A percentile compares a stretch with the other conserved stretches of the same genome.
Conservation (phyloP, 2,329 filamentous ascomycete genomes). For the Xylariaceae sp. region DNA sequence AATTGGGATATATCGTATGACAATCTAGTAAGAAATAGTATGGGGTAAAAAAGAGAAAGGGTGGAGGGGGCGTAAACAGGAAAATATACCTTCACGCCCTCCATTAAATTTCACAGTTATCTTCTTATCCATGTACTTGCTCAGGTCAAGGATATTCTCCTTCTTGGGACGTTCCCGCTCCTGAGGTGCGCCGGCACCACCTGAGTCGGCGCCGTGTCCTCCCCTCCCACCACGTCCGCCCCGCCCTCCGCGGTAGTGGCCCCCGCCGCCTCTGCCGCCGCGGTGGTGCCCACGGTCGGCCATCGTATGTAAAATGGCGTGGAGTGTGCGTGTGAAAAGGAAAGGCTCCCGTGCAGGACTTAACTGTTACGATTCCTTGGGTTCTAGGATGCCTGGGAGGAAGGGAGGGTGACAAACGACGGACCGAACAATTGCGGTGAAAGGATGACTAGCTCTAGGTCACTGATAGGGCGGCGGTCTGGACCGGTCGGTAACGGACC, state of each 20-base stretch:
- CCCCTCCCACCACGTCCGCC: constrained; percentile 49
- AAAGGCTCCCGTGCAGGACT: background rate
- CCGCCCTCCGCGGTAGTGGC: constrained; percentile 45
- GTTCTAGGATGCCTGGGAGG: background rate
- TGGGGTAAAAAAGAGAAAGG: background rate
- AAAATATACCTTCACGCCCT: constrained; percentile 77
- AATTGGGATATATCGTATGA: too few relatives aligned
- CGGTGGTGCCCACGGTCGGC: constrained; percentile 57
- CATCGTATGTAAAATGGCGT: constrained; percentile 46
- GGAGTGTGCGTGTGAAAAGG: background rate
- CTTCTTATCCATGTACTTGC: constrained; percentile 96
- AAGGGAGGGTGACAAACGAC: background rate
- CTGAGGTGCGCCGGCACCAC: constrained; percentile 51
- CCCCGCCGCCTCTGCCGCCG: constrained; percentile 55
- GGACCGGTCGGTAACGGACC: constrained; percentile 14
- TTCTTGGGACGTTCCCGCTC: constrained; percentile 86
- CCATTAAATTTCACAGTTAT: constrained; percentile 97
- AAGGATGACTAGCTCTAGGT: background rate
- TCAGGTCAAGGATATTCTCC: constrained; percentile 95
- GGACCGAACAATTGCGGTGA: constrained; percentile 1
- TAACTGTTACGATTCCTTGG: background rate
- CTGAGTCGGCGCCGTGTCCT: constrained; percentile 51
- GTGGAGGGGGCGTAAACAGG: too few relatives aligned
- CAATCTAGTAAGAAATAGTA: background rate
- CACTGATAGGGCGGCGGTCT: constrained; percentile 8